Evolutionary conservation across 805 yeast species (phyloP).

Genomic region (Candida patagonica): DNA sequence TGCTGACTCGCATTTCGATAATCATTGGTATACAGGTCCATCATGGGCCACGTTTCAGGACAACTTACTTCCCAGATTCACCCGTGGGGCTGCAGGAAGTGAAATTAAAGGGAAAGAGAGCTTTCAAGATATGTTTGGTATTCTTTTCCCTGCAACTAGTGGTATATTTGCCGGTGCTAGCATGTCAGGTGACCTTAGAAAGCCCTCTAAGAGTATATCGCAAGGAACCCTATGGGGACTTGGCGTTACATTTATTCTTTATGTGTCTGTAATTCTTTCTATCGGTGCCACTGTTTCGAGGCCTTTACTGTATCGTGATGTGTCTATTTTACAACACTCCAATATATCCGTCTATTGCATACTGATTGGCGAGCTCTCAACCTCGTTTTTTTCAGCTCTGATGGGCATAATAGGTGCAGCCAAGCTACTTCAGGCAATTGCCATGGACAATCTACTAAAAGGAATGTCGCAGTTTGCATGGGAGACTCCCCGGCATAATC

Average conservation of each 20-base stretch:
- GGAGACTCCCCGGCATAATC: slow-evolving; percentile 43
- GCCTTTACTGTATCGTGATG: slow-evolving; percentile 62
- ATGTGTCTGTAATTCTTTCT: slow-evolving; percentile 69
- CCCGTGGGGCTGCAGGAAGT: slow-evolving; percentile 90
- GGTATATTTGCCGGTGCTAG: slow-evolving; percentile 98
- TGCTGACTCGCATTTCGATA: slow-evolving; percentile 16
- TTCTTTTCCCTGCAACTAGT: slow-evolving; percentile 96
- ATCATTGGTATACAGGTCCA: slow-evolving; percentile 56
- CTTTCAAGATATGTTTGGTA: slow-evolving; percentile 81
- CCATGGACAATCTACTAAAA: slow-evolving; percentile 83
- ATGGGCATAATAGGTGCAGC: slow-evolving; percentile 97
- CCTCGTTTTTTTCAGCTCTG: slow-evolving; percentile 84
- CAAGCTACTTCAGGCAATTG: slow-evolving; percentile 79
- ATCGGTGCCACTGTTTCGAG: slow-evolving; percentile 79
- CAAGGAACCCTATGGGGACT: slow-evolving; percentile 88
- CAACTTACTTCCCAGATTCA: slow-evolving; percentile 72
- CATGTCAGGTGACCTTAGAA: slow-evolving; percentile 88
- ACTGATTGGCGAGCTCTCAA: slow-evolving; percentile 82
- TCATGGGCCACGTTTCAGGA: slow-evolving; percentile 54
- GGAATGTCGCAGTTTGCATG: slow-evolving; percentile 54
- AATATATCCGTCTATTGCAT: slow-evolving; percentile 60
- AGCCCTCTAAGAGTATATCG: slow-evolving; percentile 86
- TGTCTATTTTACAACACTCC: slow-evolving; percentile 77
- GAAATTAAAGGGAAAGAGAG: slow-evolving; percentile 53
- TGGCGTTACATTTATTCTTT: slow-evolving; percentile 63